Base-by-base conservation (phyloP, 2,329 filamentous ascomycete species). In the Cercospora nicotianae region DNA sequence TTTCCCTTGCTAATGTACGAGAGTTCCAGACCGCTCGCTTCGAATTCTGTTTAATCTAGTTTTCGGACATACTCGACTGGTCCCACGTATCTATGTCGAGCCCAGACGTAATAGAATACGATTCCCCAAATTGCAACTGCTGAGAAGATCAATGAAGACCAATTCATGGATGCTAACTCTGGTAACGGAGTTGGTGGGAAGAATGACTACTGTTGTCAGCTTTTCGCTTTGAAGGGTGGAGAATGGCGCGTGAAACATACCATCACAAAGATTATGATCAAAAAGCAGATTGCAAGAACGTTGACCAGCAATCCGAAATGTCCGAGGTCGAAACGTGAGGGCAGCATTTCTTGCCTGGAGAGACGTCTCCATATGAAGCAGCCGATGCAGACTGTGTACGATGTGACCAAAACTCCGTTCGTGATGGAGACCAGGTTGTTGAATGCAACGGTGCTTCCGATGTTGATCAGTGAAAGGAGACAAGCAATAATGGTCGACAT, bases 361-460 rank as follows among this genome's bases (percentile, higher is more conserved):
- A 72, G 28, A 39, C 72, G 61, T 33, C 71, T 71, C 65, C 65
- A 68, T 1, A 73, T 62, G n/a, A 73, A 61, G 58, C 72, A 74
- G 31, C 66, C 67, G 33, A 74, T 74, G 30, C 64, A 69, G 36
- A 72, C 63, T 5, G 69, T 65, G 59, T 74, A 74, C 8, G 70
- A 69, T 20, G 69, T 57, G 10, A 80, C 72, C 2, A 80, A 79
- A 7, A 74, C 78, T 8, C 78, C 76, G 4, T 76, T 77, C 18
- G 61, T 63, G 8, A 70, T 67, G 12, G 68, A 68, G 18, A 82
- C 75, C 42, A 81, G 80, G 51, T 79, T 79, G 66, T 79, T 77
- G 62, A 83, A 78, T 23, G 78, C 80, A n/a, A 79, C 78, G 28
- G 78, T 80, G 36, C 75, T 75, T 36, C 76, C 78, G 23, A 79